A percentile compares a stretch with the other conserved stretches of the same genome.
Evolutionary conservation across 1,284 basidiomycete genomes (phyloP).

Genomic region (Microstroma glucosiphilum): DNA sequence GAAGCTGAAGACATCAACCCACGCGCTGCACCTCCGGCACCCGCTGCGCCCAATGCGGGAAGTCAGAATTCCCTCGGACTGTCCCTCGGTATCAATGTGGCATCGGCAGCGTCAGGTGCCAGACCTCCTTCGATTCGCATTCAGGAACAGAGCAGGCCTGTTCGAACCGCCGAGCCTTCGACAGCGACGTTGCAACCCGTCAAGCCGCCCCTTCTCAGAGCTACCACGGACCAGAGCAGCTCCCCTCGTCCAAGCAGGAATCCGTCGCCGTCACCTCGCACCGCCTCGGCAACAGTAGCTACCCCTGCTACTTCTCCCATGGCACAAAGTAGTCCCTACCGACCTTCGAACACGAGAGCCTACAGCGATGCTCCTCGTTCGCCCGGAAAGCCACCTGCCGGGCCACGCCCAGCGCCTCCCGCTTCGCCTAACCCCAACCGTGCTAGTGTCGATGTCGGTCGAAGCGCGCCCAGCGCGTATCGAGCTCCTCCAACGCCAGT

Average conservation of each 20-base stretch:
- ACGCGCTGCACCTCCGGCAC: conserved; percentile 7
- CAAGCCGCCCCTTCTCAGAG: not conserved
- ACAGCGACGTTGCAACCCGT: not conserved
- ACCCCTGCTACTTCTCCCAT: not conserved
- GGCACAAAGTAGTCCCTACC: not conserved
- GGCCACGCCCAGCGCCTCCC: not conserved
- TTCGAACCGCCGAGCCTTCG: not conserved
- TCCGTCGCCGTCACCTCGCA: not conserved
- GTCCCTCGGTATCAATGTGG: conserved; percentile 12
- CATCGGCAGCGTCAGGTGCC: not conserved
- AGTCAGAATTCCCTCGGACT: conserved; percentile 17
- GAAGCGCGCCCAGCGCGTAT: not conserved
- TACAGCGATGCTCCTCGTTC: conserved; percentile 5
- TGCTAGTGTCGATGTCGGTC: not conserved
- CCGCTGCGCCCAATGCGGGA: not conserved
- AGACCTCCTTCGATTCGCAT: not conserved
- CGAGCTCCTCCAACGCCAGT: not conserved
- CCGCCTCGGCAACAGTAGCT: not conserved
- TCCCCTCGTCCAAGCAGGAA: not conserved
- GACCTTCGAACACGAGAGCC: too few relatives aligned
- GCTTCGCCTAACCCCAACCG: conserved; percentile 3
- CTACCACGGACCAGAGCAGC: not conserved
- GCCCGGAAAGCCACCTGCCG: not conserved
- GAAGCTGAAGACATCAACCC: conserved; percentile 19
- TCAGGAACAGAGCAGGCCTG: not conserved